These are phyloP conservation scores for Epithele typhae DNA, from an alignment of 768 basidiomycete species.

Conservation along the genomic window DNA sequence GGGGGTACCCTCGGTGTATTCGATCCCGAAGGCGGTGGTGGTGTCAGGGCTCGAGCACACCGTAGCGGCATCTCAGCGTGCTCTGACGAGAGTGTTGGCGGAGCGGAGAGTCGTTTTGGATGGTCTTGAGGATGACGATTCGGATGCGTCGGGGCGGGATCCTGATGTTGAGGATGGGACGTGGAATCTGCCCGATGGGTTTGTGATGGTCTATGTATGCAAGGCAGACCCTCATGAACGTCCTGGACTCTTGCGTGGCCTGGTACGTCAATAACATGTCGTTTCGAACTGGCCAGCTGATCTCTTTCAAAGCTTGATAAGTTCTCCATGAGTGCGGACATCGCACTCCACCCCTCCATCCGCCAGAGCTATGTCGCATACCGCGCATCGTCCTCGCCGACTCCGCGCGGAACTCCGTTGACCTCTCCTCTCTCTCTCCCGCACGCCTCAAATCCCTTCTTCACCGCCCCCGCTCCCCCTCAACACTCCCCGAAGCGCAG, in stretches of 20 bases:
- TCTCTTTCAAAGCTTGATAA: constrained; percentile 56
- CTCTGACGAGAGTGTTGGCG: constrained; percentile 47
- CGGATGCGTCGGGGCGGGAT: constrained; percentile 16
- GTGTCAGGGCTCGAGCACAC: constrained; percentile 69
- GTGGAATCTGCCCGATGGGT: constrained; percentile 62
- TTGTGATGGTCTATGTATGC: constrained; percentile 73
- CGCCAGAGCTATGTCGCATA: constrained; percentile 29
- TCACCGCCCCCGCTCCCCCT: constrained; percentile 16
- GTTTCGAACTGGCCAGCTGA: no score
- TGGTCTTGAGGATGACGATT: constrained; percentile 26
- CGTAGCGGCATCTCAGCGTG: constrained; percentile 48
- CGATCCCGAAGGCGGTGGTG: constrained; percentile 56
- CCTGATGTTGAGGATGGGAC: constrained; percentile 29
- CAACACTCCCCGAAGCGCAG: constrained; percentile 24
- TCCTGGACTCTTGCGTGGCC: constrained; percentile 57
- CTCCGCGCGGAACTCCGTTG: constrained; percentile 16
- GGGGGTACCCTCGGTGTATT: constrained; percentile 9
- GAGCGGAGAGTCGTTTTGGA: constrained; percentile 50
- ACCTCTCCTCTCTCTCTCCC: constrained; percentile 10
- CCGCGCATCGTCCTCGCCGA: constrained; percentile 33
- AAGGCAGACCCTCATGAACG: constrained; percentile 58
- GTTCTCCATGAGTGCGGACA: constrained; percentile 71
- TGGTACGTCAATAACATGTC: constrained; percentile 59
- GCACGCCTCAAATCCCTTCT: constrained; percentile 15
- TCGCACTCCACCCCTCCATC: constrained; percentile 34